These are phyloP conservation scores for Leccinum solheimii DNA, from an alignment of 1,284 basidiomycete species.

Conservation along the genomic window DNA sequence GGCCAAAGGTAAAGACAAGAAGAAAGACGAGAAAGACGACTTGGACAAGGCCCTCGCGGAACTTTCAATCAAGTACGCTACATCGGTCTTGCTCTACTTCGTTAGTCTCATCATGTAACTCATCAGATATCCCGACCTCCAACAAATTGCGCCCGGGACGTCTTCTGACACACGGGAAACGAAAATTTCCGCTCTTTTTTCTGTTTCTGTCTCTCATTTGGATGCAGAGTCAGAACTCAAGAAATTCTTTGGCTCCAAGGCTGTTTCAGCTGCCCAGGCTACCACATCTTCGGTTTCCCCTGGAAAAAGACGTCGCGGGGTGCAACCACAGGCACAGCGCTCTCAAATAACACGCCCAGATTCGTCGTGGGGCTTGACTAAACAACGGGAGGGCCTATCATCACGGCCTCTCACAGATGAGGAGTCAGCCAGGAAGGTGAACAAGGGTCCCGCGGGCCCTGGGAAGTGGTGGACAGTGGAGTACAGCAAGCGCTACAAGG, in stretches of 20 bases:
- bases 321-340: conserved; percentile 39
- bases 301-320: conserved; percentile 32
- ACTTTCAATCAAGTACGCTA: conserved; percentile 69
- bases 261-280: conserved; percentile 62
- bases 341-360: conserved; percentile 67
- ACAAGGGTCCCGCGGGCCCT: conserved; percentile 42
- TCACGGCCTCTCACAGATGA: conserved; percentile 56
- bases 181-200: conserved; percentile 60
- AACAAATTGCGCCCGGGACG: conserved; percentile 35
- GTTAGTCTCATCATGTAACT: conserved; percentile 6
- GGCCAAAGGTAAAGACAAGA: conserved; percentile 57
- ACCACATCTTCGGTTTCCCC: conserved; percentile 32
- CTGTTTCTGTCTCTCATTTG: conserved; percentile 75
- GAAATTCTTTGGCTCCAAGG: conserved; percentile 89
- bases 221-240: conserved; percentile 88
- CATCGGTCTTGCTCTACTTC: background rate
- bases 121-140: conserved; percentile 56
- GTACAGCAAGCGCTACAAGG: conserved; percentile 81
- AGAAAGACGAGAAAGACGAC: conserved; percentile 71
- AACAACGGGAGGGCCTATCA: conserved; percentile 68
- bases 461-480: conserved; percentile 88
- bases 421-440: conserved; percentile 51
- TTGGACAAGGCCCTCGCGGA: conserved; percentile 82
- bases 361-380: conserved; percentile 61
- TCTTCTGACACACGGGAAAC: conserved; percentile 11